Evolutionary conservation across 2,329 filamentous ascomycete genomes (phyloP).

Genomic region (Fulvia fulva): DNA sequence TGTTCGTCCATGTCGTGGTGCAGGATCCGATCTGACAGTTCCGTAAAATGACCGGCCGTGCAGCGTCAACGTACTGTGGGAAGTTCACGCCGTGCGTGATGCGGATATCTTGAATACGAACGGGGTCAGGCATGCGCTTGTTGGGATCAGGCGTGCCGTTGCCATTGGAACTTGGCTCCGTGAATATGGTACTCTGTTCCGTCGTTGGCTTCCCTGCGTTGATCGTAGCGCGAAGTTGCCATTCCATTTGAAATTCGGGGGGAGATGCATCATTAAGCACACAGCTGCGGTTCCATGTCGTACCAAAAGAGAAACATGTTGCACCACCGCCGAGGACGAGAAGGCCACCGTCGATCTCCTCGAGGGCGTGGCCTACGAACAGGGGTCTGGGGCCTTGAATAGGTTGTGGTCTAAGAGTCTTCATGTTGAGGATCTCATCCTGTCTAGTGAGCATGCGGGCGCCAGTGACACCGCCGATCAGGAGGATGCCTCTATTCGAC

Average conservation of each 20-base stretch:
- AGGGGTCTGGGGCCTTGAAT: conserved; percentile 55
- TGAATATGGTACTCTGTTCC: conserved; percentile 14
- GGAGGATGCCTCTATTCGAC: conserved; percentile 43
- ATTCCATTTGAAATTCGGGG: conserved; percentile 24
- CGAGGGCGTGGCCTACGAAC: conserved; percentile 64
- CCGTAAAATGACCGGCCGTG: conserved; percentile 63
- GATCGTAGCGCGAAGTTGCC: conserved; percentile 26
- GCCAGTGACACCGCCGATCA: conserved; percentile 52
- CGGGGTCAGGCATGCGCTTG: conserved; percentile 16
- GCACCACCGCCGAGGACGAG: conserved; percentile 74
- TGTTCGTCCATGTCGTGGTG: conserved; percentile 60
- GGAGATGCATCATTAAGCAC: conserved; percentile 26
- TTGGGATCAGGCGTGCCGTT: not conserved
- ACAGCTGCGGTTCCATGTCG: conserved; percentile 69
- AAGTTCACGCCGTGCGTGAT: conserved; percentile 58
- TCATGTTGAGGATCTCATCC: conserved; percentile 52
- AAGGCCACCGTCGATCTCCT: conserved; percentile 48
- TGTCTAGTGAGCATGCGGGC: conserved; percentile 42
- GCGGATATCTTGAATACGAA: conserved; percentile 49
- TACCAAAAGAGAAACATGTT: conserved; percentile 87
- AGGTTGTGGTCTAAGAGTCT: conserved; percentile 28
- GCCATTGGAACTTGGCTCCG: not conserved
- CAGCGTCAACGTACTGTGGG: conserved; percentile 52
- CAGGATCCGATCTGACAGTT: conserved; percentile 65
- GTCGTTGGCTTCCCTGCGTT: conserved; percentile 19